Evolutionary conservation across 176 grass and related monocot genomes (phyloP), one percentile per base, ranked within the genome.

Genomic region (Bothriochloa decipiens): DNA sequence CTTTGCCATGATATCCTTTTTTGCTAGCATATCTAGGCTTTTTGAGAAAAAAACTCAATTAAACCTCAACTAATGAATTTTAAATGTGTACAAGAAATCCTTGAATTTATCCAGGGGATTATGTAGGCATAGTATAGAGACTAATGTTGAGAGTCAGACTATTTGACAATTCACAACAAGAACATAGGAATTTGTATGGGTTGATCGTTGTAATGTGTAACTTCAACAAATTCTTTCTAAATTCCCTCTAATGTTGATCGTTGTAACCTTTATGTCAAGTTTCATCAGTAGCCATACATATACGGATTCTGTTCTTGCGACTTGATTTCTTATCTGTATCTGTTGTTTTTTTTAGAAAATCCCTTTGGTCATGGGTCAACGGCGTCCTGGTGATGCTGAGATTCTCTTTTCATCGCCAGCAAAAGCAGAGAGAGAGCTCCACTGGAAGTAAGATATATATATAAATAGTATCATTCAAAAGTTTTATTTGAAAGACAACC

Each of bases 361-460:
- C 42, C 96, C 96, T 52, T 45, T 95, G 91, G 69, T 90, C 17
- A 93, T 95, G 23, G 89, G 92, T 90, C 89, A 83, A 75, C 87
- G 91, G 4, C 91, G 96, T 26, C 87, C 91, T 60, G 96, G 96
- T 62, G 96, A 98, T 84, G 91, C 92, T n/a, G 96, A 93, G 85
- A 86, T 95, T 82, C 93, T 98, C 52, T 95, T 93, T 80, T 88
- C 93, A 23, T 85, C 89, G 63, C 90, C 93, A 52, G 84, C 83
- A 28, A 98, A 98, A 95, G 96, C 96, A 52, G 96, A 98, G 74
- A 88, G 87, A 65, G 91, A 98, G 68, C 82, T 98, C 58, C 86
- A 93, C 27, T 98, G 96, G 96, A 98, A 89, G 96, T 98, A 93
- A 90, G 94, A 47, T 52, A 62, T 62, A 62, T 12, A 62, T 12